Evolutionary conservation across 2,329 filamentous ascomycete species (phyloP).

Genomic region (Talaromyces sp.): DNA sequence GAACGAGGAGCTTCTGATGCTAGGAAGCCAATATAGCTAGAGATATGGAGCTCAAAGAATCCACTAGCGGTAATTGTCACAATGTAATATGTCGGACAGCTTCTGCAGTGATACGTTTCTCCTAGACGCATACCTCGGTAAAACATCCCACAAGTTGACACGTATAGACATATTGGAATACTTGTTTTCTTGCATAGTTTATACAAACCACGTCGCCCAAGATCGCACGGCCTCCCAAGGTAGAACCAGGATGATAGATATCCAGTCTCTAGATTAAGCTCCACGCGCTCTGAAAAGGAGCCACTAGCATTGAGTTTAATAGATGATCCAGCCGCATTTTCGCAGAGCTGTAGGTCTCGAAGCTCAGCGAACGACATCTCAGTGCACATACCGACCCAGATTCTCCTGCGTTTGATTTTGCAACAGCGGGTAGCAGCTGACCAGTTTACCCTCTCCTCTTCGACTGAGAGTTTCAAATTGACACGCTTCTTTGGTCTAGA

Average conservation of each 20-base stretch:
- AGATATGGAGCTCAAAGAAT: slow-evolving; percentile 7
- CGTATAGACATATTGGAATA: slow-evolving; percentile 4
- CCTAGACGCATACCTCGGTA: neutral
- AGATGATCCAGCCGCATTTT: neutral
- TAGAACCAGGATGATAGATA: slow-evolving; percentile 4
- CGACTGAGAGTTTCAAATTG: slow-evolving; percentile 7
- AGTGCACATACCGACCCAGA: neutral
- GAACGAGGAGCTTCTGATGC: neutral
- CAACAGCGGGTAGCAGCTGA: neutral
- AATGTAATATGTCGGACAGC: neutral
- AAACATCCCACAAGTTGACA: neutral
- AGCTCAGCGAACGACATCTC: slow-evolving; percentile 7
- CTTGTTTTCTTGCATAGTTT: neutral
- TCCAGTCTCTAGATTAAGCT: neutral
- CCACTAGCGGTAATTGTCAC: neutral
- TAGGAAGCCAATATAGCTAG: neutral
- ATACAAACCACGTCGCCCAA: neutral
- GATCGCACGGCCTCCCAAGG: slow-evolving; percentile 3
- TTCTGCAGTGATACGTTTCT: neutral
- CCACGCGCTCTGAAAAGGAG: slow-evolving; percentile 13
- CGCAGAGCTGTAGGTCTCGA: slow-evolving; percentile 1
- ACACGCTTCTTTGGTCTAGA: neutral
- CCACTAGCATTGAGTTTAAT: slow-evolving; percentile 9
- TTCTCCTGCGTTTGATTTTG: slow-evolving; percentile 1
- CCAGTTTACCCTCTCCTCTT: slow-evolving; percentile 2